Evolutionary conservation across 2,329 filamentous ascomycete species (phyloP), one percentile per base, ranked within the genome.

Genomic region (Teratosphaeria gauchensis): DNA sequence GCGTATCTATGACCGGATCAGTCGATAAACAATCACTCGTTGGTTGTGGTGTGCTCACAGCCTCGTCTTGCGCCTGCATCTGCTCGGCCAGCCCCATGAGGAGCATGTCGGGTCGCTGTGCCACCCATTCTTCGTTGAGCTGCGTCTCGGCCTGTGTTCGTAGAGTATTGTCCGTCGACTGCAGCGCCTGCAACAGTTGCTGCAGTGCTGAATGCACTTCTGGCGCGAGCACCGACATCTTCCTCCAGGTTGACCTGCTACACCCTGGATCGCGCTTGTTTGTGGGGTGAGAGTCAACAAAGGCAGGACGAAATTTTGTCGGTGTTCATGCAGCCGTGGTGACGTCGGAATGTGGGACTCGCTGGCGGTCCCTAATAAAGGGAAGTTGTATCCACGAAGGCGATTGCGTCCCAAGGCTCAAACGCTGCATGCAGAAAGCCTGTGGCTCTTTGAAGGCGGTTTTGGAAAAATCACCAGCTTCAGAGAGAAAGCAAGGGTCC

Each of bases 71-170:
- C n/a, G 82, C 85, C 69, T 89, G 85, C 67, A 96, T 86, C 76
- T 97, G 92, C 77, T 97, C 94, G 48, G 88, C 92, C 68, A 99
- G 79, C 64, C 92, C 94, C 88, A 97, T 94, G 72, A 99, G 78
- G 66, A 97, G 80, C 67, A 95, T 82, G 69, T 96, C 92, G 38
- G 94, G 92, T 61, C 88, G 84, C 59, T 84, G 82, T 62, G 79
- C 78, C 38, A 91, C 88, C 94, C 94, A 99, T 80, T 91, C 92
- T 75, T 84, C 89, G 74, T 90, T 89, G 63, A 99, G 80, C 73
- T 92, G 88, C 64, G 95, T 90, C 76, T 99, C 94, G 56, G 92
- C 92, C 74, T 90, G 85, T 32, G 88, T 84, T 72, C 94, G 87
- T 68, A 90, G 82, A 59, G 81, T 80, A 77, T 99, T 99, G 77